Evolutionary conservation across 2,329 filamentous ascomycete genomes (phyloP).

Genomic region (Hymenoscyphus occultus): DNA sequence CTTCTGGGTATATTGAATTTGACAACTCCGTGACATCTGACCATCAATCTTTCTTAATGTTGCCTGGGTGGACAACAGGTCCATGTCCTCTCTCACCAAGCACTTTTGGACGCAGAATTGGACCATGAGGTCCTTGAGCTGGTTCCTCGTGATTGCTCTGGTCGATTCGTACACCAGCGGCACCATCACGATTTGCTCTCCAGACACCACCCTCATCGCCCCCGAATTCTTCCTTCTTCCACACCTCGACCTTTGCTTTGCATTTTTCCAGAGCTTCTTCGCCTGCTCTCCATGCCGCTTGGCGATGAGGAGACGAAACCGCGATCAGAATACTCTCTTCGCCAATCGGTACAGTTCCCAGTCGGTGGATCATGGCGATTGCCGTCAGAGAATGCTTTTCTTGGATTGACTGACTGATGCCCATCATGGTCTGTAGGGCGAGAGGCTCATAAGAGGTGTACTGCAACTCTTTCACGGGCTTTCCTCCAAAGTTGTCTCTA

Average conservation of each 20-base stretch:
- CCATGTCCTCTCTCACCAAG: constrained; percentile 33
- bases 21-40: background rate
- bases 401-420: constrained; percentile 57
- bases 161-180: constrained; percentile 31
- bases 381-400: constrained; percentile 64
- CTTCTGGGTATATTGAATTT: too few relatives aligned
- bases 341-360: constrained; percentile 83
- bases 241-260: constrained; percentile 87
- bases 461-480: constrained; percentile 69
- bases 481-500: constrained; percentile 68
- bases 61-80: constrained; percentile 23
- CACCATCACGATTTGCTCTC: constrained; percentile 82
- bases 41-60: background rate
- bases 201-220: constrained; percentile 73
- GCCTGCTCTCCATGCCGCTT: constrained; percentile 81
- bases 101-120: constrained; percentile 23
- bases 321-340: constrained; percentile 92
- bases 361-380: constrained; percentile 77
- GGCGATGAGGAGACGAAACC: constrained; percentile 77
- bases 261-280: constrained; percentile 86
- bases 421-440: constrained; percentile 65
- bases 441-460: constrained; percentile 73
- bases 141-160: constrained; percentile 13
- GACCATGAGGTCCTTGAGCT: constrained; percentile 24
- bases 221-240: constrained; percentile 89